Evolutionary conservation across 129 eudicot species (phyloP).

Genomic region (Saussurea involucrata): DNA sequence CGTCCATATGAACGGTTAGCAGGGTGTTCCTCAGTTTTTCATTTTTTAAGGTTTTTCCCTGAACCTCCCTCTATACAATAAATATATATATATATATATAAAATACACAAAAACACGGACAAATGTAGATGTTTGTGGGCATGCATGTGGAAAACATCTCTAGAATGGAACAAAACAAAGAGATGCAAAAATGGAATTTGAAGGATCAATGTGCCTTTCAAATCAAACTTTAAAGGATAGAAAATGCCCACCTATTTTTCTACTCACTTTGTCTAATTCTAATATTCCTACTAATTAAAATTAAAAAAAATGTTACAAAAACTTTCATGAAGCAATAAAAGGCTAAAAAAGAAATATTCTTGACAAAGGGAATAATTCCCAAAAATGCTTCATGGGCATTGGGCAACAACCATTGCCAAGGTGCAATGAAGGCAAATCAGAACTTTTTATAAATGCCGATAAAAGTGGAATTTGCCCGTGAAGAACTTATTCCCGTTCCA

Average conservation of each 20-base stretch:
- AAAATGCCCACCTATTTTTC: constrained; percentile 16
- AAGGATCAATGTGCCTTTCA: constrained; percentile 23
- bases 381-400: constrained; percentile 29
- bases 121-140: background rate
- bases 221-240: constrained; percentile 25
- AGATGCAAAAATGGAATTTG: constrained; percentile 5
- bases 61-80: too few species aligned
- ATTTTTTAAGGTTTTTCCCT: too few species aligned
- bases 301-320: background rate
- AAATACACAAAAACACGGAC: background rate
- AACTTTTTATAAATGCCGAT: constrained; percentile 12
- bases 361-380: constrained; percentile 28
- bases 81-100: background rate
- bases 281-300: constrained; percentile 1
- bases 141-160: constrained; percentile 1
- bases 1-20: too few species aligned
- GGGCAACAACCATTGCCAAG: constrained; percentile 21
- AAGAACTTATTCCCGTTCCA: constrained; percentile 21
- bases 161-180: background rate
- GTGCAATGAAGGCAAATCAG: constrained; percentile 22
- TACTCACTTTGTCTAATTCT: background rate
- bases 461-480: background rate
- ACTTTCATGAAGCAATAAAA: background rate
- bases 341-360: constrained; percentile 4
- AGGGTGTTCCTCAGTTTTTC: too few species aligned